Evolutionary conservation across 2,329 filamentous ascomycete genomes (phyloP), one percentile per base, ranked within the genome.

Genomic region (Dissoconium aciculare): DNA sequence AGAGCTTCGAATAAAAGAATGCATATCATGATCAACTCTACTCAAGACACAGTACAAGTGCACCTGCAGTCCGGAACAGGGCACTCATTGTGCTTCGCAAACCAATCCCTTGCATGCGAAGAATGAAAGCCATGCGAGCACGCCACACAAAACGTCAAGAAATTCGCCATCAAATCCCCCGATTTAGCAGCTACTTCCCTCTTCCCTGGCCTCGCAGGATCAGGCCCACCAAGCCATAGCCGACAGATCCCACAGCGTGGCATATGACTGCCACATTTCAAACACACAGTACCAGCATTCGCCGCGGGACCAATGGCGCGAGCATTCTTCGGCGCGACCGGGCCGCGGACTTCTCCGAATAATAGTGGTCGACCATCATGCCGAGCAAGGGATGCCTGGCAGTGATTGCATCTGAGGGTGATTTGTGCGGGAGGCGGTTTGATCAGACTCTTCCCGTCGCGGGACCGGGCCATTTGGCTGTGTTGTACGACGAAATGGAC

Each of bases 401-500:
- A 89, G 57, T 81, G 80, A 28, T 78, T 67, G 55, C 81, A 89
- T 27, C 79, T 71, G 28, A 89, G 67, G 4, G 76, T 72, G 31
- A 87, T 70, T 54, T 82, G 78, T 17, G 74, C 63, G 2, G 70
- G 71, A 1, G 75, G 67, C 1, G 74, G 67, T 34, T 71, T 71
- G 40, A 79, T 66, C 5, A 69, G 66, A n/a, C 69, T 69, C 5
- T 58, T 54, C 24, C 76, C 77, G 31, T 73, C 67, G 31, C 70
- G 69, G 34, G 74, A 71, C 42, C 61, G 57, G 6, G 75, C 77
- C 42, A 69, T 69, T 40, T 73, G 71, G 14, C 76, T 81, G 47
- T 79, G 78, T 50, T 80, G 74, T 37, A 80, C 77, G 42, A 81
- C 76, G 55, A 84, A 87, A 45, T 76, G 77, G 32, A 78, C 78